Evolutionary conservation across 441 rosid genomes (phyloP), one percentile per base, ranked within the genome.

Genomic region (Viola pubescens): DNA sequence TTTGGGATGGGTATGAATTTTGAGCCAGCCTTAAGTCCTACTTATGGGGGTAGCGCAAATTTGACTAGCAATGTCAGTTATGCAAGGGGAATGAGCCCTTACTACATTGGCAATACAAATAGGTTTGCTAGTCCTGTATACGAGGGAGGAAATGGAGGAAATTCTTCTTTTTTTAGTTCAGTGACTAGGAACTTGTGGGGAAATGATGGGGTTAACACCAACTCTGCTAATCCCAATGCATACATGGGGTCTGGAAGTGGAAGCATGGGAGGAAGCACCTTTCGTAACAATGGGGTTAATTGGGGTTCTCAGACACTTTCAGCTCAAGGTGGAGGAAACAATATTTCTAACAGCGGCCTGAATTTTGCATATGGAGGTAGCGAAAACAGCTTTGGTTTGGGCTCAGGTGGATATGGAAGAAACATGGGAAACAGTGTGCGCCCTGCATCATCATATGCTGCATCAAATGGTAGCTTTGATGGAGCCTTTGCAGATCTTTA

Each of bases 131-230:
- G 73, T 73, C 82, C 88, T 44, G 73, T 83, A 64, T 83, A 81
- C 61, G 91, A 83, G 60, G 82, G 82, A 62, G 85, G 88, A 48
- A 84, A 71, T 67, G 94, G 92, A 70, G 97, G 97, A 58, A 83
- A 61, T 74, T 72, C 84, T 61, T 94, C 97, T 26, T 83, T 89
- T 72, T 89, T 89, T 80, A 88, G 96, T 74, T 84, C 97, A 8
- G 81, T 72, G 43, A 77, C 90, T 16, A 73, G 86, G 64, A 94
- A 88, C 67, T 71, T 89, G 69, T 94, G 96, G 98, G 94, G 96
- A 67, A 84, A 78, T 55, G 97, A 90, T 37, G 85, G 77, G 11
- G 78, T 82, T 13, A 85, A 82, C 71, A 59, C 84, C 56, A 83
- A 70, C 75, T 68, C 81, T 58, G 60, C 84, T 53, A 76, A 67